phyloP scores from a whole-genome alignment of 1,284 basidiomycete species.

The Apiotrichum siamense region DNA sequence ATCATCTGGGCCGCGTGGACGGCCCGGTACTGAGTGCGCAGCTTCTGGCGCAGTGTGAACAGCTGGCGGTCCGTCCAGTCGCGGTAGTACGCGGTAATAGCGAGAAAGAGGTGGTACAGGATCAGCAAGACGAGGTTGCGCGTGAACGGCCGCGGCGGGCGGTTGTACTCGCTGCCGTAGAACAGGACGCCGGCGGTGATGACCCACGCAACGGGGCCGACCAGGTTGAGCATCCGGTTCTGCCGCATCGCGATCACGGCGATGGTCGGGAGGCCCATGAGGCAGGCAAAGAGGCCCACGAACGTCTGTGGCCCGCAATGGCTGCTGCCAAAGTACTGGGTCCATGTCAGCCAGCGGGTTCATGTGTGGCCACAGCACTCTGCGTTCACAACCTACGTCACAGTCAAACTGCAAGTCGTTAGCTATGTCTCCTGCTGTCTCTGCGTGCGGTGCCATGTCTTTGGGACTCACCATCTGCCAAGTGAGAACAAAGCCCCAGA shows the following conservation, averaged over 20 bases:
- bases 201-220: slow-evolving; percentile 56
- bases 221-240: slow-evolving; percentile 60
- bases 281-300: slow-evolving; percentile 1
- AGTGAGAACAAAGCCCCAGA: no score
- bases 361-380: no score
- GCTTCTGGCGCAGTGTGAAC: slow-evolving; percentile 60
- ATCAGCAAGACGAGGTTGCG: no score
- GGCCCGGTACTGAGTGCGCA: slow-evolving; percentile 66
- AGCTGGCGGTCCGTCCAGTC: slow-evolving; percentile 41
- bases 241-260: slow-evolving; percentile 68
- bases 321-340: neutral
- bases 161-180: neutral
- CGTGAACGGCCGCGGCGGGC: neutral
- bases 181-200: slow-evolving; percentile 35
- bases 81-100: neutral
- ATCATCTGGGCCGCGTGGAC: slow-evolving; percentile 79
- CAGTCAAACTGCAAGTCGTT: no score
- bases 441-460: no score
- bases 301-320: no score
- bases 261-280: slow-evolving; percentile 64
- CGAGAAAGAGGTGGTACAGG: neutral
- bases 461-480: no score
- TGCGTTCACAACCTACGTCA: no score
- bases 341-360: no score
- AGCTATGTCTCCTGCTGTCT: no score